Conservation (phyloP, 2,329 filamentous ascomycete species). For the Davidsoniella neocaledoniae region DNA sequence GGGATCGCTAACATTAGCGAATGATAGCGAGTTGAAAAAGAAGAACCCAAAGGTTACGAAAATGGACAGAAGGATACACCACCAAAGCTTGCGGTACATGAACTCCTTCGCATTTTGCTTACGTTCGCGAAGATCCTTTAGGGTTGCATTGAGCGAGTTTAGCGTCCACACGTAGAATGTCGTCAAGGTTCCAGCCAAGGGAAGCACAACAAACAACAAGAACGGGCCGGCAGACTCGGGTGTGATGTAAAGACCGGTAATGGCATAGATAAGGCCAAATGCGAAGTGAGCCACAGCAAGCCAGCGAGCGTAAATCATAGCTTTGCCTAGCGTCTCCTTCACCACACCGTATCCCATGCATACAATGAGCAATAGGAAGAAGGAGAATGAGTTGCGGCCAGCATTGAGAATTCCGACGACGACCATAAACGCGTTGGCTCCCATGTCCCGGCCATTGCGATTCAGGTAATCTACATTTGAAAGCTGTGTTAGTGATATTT, state of each 20-base stretch:
- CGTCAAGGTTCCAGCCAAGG: constrained; percentile 78
- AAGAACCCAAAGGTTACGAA: constrained; percentile 96
- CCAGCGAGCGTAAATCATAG: constrained; percentile 86
- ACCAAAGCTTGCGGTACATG: constrained; percentile 99
- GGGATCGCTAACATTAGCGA: constrained; percentile 67
- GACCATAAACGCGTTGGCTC: constrained; percentile 73
- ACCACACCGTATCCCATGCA: constrained; percentile 99
- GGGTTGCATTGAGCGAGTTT: constrained; percentile 83
- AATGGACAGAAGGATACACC: constrained; percentile 85
- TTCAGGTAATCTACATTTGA: constrained; percentile 67
- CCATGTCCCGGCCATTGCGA: constrained; percentile 64
- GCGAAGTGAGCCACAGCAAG: constrained; percentile 85
- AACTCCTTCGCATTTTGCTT: constrained; percentile 84
- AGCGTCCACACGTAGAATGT: constrained; percentile 98
- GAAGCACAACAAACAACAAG: constrained; percentile 82
- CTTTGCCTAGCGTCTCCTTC: constrained; percentile 76
- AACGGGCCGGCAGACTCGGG: constrained; percentile 78
- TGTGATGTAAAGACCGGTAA: constrained; percentile 75
- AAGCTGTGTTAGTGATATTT: constrained; percentile 19
- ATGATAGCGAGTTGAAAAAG: constrained; percentile 94
- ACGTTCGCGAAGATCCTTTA: constrained; percentile 87
- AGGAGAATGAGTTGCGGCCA: constrained; percentile 90
- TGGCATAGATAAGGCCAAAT: constrained; percentile 84
- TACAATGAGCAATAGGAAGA: constrained; percentile 92
- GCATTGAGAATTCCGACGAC: constrained; percentile 88